Base-by-base conservation (phyloP, 768 basidiomycete species). In the Lactifluus pinguis region DNA sequence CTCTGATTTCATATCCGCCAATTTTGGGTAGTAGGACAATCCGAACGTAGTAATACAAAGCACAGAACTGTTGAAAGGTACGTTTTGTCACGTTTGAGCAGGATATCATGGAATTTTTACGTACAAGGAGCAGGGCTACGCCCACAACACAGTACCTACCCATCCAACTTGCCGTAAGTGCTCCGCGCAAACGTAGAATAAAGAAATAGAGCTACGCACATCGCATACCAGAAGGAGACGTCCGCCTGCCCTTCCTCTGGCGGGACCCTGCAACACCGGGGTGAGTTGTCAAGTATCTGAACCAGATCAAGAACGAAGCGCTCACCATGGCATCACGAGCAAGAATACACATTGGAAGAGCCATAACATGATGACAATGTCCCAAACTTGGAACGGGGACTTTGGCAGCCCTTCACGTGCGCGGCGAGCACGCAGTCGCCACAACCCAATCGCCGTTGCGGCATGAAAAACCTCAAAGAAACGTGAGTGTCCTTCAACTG, bases 1-100 rank as follows among this genome's bases (percentile, higher is more conserved):
- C n/a, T 1, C 77, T 73, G 7, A 80, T 71, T 52, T 76, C 74
- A 61, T 81, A 81, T 0, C 75, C 75, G 9, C 79, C 75, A 6
- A 73, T 53, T 52, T 67, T 73, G 19, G 80, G 79, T 3, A 81
- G 71, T 1, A 77, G 38, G 9, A 77, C 66, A 29, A 78, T 76
- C 79, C 79, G 80, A 19, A 79, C 29, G 41, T 66, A 68, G 54
- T 70, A 72, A 59, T 73, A 69, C 30, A 69, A 36, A n/a, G 58
- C 67, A 34, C 68, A 69, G n/a, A 66, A 55, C 61, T 56, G 30
- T 63, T 39, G 30, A 41, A 29, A 15, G 29, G 2, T 17, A 14
- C 15, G 11, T 7, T 38, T 32, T 6, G 34, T 59, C 47, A 63
- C n/a, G 30, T 11, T 13, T 15, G n/a, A 10, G 36, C 2, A 13